These are phyloP conservation scores for Cyberlindnera mrakii DNA, from an alignment of 805 yeast species.

Conservation along the genomic window DNA sequence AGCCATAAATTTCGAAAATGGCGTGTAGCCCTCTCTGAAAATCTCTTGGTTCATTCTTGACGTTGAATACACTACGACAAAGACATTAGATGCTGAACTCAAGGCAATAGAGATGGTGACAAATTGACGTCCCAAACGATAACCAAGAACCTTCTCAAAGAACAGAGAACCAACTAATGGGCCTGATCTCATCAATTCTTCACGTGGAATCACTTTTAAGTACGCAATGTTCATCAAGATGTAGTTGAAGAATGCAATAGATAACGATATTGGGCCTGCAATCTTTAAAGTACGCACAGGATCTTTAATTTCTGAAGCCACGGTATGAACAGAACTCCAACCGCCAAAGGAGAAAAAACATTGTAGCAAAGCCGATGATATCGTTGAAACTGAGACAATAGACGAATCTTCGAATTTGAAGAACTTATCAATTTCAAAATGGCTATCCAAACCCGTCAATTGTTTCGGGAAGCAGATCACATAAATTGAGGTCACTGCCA, in stretches of 20 bases:
- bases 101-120: slow-evolving; percentile 52
- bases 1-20: slow-evolving; percentile 45
- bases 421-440: slow-evolving; percentile 22
- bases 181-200: slow-evolving; percentile 48
- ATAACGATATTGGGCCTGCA: slow-evolving; percentile 53
- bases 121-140: slow-evolving; percentile 44
- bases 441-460: slow-evolving; percentile 40
- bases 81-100: slow-evolving; percentile 58
- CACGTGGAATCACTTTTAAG: slow-evolving; percentile 45
- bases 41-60: slow-evolving; percentile 62
- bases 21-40: slow-evolving; percentile 57
- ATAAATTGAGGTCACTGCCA: slow-evolving; percentile 54
- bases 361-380: slow-evolving; percentile 50
- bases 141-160: slow-evolving; percentile 51
- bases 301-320: slow-evolving; percentile 53
- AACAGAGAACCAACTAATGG: slow-evolving; percentile 54
- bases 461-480: slow-evolving; percentile 39
- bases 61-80: slow-evolving; percentile 53
- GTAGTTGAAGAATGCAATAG: slow-evolving; percentile 43
- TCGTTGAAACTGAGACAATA: slow-evolving; percentile 34
- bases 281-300: slow-evolving; percentile 52
- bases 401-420: slow-evolving; percentile 26
- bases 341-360: slow-evolving; percentile 58
- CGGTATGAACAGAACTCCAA: slow-evolving; percentile 58
- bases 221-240: slow-evolving; percentile 50